Conservation (phyloP, 2,329 filamentous ascomycete species). For the Magnaporthiopsis incrustans region DNA sequence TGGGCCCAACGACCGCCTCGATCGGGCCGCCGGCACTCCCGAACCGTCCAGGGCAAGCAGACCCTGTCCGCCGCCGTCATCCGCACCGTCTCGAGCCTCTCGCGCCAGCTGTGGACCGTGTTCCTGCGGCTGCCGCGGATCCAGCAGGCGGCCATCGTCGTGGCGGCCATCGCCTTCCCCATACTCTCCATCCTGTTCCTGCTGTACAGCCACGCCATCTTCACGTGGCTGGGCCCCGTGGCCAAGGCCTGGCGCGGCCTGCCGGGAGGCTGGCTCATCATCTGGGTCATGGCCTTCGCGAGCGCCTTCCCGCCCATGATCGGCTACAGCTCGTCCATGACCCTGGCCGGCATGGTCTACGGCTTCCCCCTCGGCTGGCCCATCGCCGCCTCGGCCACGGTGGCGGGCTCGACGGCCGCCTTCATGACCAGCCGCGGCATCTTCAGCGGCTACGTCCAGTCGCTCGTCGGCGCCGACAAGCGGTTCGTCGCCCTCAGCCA, state of each 20-base stretch:
- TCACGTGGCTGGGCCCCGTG: conserved; percentile 63
- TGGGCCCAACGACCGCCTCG: conserved; percentile 20
- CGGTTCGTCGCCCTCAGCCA: conserved; percentile 83
- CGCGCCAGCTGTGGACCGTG: not conserved
- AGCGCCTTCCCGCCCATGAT: conserved; percentile 83
- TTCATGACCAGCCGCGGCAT: conserved; percentile 77
- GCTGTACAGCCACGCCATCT: conserved; percentile 72
- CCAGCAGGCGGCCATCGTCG: conserved; percentile 28
- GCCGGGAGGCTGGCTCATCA: conserved; percentile 62
- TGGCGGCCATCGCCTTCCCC: conserved; percentile 39
- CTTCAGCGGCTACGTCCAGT: conserved; percentile 69
- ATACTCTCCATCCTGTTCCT: conserved; percentile 60
- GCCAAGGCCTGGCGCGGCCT: conserved; percentile 71
- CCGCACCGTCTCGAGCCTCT: conserved; percentile 1
- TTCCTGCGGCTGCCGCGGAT: conserved; percentile 7
- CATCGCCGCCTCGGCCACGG: conserved; percentile 69
- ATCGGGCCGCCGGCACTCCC: conserved; percentile 29
- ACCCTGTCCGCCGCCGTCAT: not conserved
- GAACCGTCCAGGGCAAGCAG: not conserved
- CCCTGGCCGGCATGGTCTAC: conserved; percentile 46
- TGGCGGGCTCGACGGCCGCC: conserved; percentile 67
- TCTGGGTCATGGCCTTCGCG: conserved; percentile 66
- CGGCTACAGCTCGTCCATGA: conserved; percentile 70
- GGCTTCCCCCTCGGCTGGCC: conserved; percentile 65
- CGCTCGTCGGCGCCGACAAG: conserved; percentile 72